Percentiles rank a stretch among this genome's conserved stretches.
These are phyloP conservation scores for Chytridium lagenaria DNA, from an alignment of 371 early-diverging fungal species.

Conservation along the genomic window DNA sequence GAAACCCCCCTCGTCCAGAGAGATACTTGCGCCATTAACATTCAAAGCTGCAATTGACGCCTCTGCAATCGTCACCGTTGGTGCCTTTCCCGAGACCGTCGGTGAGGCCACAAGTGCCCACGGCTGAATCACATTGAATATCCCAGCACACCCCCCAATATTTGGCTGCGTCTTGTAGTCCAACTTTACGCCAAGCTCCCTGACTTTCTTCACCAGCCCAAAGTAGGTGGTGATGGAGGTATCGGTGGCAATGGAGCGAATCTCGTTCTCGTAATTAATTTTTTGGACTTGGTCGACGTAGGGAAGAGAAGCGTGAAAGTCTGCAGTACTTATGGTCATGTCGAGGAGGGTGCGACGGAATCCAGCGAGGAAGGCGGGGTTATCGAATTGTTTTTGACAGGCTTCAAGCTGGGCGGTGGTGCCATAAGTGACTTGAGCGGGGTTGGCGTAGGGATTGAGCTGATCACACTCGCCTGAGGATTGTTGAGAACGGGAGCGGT, in stretches of 20 bases:
- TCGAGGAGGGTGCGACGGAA: not conserved
- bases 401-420: not conserved
- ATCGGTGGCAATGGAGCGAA: not conserved
- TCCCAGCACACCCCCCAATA: not conserved
- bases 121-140: not conserved
- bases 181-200: not conserved
- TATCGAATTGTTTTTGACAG: not conserved
- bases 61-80: not conserved
- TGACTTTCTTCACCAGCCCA: not conserved
- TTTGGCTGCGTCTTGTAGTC: not conserved
- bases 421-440: too few species aligned
- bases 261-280: not conserved
- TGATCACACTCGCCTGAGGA: too few species aligned
- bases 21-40: too few species aligned
- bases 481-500: too few species aligned
- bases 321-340: not conserved
- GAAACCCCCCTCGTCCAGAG: not conserved
- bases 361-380: not conserved
- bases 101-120: not conserved
- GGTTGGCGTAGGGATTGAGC: too few species aligned
- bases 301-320: not conserved
- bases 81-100: not conserved
- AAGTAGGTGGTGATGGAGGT: not conserved
- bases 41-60: not conserved
- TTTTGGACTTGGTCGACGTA: not conserved